Conservation (phyloP, 2,329 filamentous ascomycete species). For the Raffaelea ambrosiae region DNA sequence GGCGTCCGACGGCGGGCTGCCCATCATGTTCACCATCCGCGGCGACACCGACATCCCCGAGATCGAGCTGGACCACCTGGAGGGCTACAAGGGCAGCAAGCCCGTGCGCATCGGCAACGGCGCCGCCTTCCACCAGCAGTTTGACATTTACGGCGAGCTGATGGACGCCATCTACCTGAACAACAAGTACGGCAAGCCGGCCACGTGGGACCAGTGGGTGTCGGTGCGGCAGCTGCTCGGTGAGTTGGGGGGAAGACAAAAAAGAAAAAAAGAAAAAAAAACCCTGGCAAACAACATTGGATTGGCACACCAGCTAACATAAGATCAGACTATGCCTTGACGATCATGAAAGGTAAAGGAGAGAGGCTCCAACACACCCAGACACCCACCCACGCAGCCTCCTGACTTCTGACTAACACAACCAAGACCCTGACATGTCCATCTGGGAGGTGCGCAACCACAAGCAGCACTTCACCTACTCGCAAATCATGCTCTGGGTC, state of each 20-base stretch:
- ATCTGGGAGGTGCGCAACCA: constrained; percentile 75
- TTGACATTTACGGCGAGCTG: constrained; percentile 72
- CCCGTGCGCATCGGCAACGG: constrained; percentile 73
- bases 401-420: constrained; percentile 6
- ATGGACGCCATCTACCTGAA: constrained; percentile 72
- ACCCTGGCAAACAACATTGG: too few relatives aligned
- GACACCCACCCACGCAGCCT: background rate
- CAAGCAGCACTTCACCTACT: constrained; percentile 72
- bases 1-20: constrained; percentile 52
- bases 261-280: too few relatives aligned
- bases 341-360: constrained; percentile 52
- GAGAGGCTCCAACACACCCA: constrained; percentile 2
- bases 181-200: constrained; percentile 71
- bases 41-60: constrained; percentile 70
- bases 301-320: background rate
- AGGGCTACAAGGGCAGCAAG: constrained; percentile 61
- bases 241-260: constrained; percentile 19
- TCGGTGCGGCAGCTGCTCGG: constrained; percentile 58
- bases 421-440: constrained; percentile 63
- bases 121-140: constrained; percentile 66
- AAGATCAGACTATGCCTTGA: constrained; percentile 55
- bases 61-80: constrained; percentile 57
- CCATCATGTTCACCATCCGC: constrained; percentile 75
- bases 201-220: constrained; percentile 70
- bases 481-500: constrained; percentile 79